Percentiles rank a stretch among this genome's conserved stretches.
Conservation (phyloP, 2,329 filamentous ascomycete species). For the Pseudopithomyces chartarum region DNA sequence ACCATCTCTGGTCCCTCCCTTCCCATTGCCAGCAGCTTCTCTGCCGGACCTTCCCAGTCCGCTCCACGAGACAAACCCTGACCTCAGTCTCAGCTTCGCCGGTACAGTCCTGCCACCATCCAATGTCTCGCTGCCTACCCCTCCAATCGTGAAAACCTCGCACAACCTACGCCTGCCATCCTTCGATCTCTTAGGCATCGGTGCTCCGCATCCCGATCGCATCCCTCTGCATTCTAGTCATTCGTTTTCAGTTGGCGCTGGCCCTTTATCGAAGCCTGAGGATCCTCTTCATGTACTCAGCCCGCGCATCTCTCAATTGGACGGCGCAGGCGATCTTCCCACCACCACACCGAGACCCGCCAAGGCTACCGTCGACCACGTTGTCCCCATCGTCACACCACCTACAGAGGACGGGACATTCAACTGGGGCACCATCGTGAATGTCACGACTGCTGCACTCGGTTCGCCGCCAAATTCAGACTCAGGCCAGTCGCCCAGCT, state of each 20-base stretch:
- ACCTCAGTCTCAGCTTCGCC: slow-evolving; percentile 33
- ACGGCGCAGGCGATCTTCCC: slow-evolving; percentile 21
- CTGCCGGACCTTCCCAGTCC: slow-evolving; percentile 30
- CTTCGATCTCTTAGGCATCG: slow-evolving; percentile 58
- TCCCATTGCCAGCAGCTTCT: slow-evolving; percentile 33
- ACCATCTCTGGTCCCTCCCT: slow-evolving; percentile 32
- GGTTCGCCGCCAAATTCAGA: slow-evolving; percentile 49
- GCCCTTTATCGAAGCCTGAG: slow-evolving; percentile 46
- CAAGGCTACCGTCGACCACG: slow-evolving; percentile 35
- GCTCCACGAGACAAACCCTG: slow-evolving; percentile 28
- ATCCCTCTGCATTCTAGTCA: slow-evolving; percentile 29
- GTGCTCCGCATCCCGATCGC: slow-evolving; percentile 52
- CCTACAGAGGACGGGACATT: slow-evolving; percentile 50
- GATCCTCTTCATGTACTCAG: slow-evolving; percentile 48
- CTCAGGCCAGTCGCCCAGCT: slow-evolving; percentile 37
- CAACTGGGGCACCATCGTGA: slow-evolving; percentile 47
- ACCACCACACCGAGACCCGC: slow-evolving; percentile 23
- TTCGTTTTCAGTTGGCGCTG: slow-evolving; percentile 40
- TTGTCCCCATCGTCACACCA: slow-evolving; percentile 52
- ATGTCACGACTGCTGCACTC: slow-evolving; percentile 41
- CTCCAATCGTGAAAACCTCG: slow-evolving; percentile 36
- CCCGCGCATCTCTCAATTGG: slow-evolving; percentile 28
- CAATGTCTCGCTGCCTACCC: slow-evolving; percentile 36
- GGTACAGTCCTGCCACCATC: slow-evolving; percentile 30
- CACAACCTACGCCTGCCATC: slow-evolving; percentile 57